Conservation (phyloP, 2,329 filamentous ascomycete species). For the Dothiorella sarmentorum region DNA sequence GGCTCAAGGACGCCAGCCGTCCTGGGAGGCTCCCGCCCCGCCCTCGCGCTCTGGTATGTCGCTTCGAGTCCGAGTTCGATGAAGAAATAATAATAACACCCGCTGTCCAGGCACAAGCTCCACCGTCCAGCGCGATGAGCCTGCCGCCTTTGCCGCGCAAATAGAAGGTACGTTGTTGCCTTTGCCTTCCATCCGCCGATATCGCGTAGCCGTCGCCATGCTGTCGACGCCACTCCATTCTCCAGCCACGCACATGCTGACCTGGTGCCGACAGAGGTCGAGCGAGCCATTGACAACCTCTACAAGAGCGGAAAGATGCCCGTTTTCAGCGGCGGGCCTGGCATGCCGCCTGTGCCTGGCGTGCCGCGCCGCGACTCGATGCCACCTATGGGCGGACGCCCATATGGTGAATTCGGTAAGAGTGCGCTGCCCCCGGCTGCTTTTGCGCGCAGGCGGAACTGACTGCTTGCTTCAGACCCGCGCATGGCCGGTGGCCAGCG, state of each 20-base stretch:
- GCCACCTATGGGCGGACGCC: constrained; percentile 57
- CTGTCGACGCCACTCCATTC: too few relatives aligned
- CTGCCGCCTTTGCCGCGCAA: constrained; percentile 76
- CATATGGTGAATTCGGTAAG: constrained; percentile 36
- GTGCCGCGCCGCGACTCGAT: constrained; percentile 72
- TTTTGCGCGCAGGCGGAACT: constrained; percentile 11
- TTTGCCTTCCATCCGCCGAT: neutral
- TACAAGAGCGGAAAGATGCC: constrained; percentile 83
- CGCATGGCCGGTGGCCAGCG: constrained; percentile 66
- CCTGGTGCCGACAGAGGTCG: constrained; percentile 67
- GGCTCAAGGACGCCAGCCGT: constrained; percentile 61
- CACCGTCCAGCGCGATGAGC: constrained; percentile 64
- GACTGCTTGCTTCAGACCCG: constrained; percentile 55
- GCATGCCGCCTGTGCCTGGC: constrained; percentile 7
- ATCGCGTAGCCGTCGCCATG: neutral
- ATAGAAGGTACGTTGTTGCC: constrained; percentile 71
- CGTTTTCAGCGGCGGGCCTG: constrained; percentile 46
- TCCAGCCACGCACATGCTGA: neutral
- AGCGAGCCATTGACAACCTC: constrained; percentile 91
- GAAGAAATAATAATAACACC: constrained; percentile 32
- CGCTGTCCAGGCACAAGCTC: constrained; percentile 69
- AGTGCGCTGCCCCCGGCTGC: constrained; percentile 11
- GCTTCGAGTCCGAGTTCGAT: constrained; percentile 16
- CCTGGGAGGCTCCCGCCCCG: constrained; percentile 70
- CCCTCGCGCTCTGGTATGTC: constrained; percentile 66